Percentiles rank a stretch among this genome's conserved stretches.
Evolutionary conservation across 306 rosid genomes (phyloP).

Genomic region (Cercis canadensis): DNA sequence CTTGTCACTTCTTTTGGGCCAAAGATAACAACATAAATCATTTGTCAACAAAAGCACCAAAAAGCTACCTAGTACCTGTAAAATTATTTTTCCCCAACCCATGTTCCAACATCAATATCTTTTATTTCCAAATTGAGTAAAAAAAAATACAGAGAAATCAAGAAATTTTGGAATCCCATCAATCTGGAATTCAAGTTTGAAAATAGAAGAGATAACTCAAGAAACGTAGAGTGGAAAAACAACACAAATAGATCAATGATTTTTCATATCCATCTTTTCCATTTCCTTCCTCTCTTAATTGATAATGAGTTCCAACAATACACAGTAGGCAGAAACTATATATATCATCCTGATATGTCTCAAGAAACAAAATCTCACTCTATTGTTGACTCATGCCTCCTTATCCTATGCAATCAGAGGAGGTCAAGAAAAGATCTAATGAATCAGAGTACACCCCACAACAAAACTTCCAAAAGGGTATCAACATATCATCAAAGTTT

Average conservation of each 20-base stretch:
- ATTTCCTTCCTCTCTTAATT: not conserved
- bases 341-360: not conserved
- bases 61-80: not conserved
- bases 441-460: not conserved
- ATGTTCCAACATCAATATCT: not conserved
- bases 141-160: not conserved
- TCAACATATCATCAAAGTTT: not conserved
- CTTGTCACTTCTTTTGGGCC: no score
- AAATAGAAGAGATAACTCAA: not conserved
- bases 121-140: not conserved
- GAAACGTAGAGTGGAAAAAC: no score
- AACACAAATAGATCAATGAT: not conserved
- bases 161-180: not conserved
- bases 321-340: not conserved
- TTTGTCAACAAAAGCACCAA: not conserved
- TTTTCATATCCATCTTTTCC: not conserved
- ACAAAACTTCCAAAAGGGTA: not conserved
- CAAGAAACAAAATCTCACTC: not conserved
- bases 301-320: not conserved
- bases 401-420: not conserved
- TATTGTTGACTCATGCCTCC: constrained; percentile 7
- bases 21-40: not conserved
- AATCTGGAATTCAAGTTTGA: not conserved
- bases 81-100: not conserved
- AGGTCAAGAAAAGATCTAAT: no score